These are phyloP conservation scores for Pneumocystis murina DNA, from an alignment of 1,139 yeast species.

Conservation along the genomic window DNA sequence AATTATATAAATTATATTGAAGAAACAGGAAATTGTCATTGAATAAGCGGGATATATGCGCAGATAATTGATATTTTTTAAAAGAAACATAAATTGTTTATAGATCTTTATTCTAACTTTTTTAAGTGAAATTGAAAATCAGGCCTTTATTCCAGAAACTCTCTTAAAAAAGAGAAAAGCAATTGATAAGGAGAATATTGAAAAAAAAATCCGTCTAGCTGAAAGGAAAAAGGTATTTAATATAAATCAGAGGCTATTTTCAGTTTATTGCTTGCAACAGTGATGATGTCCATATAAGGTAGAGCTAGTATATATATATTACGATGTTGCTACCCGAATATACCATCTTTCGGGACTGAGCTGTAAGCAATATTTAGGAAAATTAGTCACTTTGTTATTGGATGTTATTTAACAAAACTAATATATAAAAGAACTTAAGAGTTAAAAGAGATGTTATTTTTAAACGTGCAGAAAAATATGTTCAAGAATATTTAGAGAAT, in stretches of 20 bases:
- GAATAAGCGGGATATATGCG: too few relatives aligned
- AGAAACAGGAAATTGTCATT: too few relatives aligned
- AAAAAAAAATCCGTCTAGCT: constrained; percentile 78
- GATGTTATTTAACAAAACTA: constrained; percentile 3
- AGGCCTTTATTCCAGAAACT: constrained; percentile 64
- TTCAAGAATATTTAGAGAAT: constrained; percentile 88
- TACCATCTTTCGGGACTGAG: constrained; percentile 99
- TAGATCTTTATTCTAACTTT: constrained; percentile 2
- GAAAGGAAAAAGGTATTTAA: constrained; percentile 75
- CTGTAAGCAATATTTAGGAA: constrained; percentile 10
- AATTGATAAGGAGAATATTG: constrained; percentile 41
- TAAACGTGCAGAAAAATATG: constrained; percentile 97
- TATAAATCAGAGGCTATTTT: not conserved
- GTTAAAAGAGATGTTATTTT: constrained; percentile 84
- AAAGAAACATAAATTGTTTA: not conserved
- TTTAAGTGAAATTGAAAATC: constrained; percentile 19
- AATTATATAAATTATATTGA: too few relatives aligned
- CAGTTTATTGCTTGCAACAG: not conserved
- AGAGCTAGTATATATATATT: not conserved
- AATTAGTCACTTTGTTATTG: constrained; percentile 12
- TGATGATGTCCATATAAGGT: not conserved
- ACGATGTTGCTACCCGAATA: not conserved
- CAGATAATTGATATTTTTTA: too few relatives aligned
- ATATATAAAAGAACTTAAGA: constrained; percentile 18
- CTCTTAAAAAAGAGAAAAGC: constrained; percentile 89